phyloP scores from a whole-genome alignment of 2,329 filamentous ascomycete species.

The Sphaerulina populicola region DNA sequence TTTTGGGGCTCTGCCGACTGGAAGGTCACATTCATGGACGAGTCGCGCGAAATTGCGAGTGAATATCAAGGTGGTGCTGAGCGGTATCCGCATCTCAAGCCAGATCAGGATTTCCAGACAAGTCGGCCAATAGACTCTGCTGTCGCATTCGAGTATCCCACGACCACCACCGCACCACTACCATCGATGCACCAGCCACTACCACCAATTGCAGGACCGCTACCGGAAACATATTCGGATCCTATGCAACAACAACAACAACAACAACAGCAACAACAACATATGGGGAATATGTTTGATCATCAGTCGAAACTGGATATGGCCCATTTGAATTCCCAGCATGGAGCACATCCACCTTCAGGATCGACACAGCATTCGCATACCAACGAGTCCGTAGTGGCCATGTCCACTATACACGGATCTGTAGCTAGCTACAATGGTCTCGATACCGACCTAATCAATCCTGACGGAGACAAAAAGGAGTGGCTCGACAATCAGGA shows the following conservation, averaged over 20 bases:
- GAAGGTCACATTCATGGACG: conserved; percentile 72
- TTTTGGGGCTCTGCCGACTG: conserved; percentile 54
- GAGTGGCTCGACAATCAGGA: conserved; percentile 65
- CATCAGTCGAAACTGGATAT: conserved; percentile 28
- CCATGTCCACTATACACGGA: conserved; percentile 20
- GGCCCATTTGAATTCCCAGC: conserved; percentile 24
- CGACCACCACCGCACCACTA: conserved; percentile 5
- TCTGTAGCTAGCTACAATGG: conserved; percentile 33
- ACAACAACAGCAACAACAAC: conserved; percentile 20
- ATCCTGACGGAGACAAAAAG: conserved; percentile 41
- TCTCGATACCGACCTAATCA: conserved; percentile 30
- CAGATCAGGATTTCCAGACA: conserved; percentile 6
- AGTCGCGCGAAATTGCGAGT: conserved; percentile 80
- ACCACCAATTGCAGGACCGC: conserved; percentile 45
- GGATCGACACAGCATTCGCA: conserved; percentile 22
- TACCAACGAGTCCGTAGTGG: conserved; percentile 19
- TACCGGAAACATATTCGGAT: conserved; percentile 41
- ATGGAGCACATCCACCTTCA: conserved; percentile 16
- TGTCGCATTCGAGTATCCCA: conserved; percentile 21
- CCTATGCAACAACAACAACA: conserved; percentile 24
- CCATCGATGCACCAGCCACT: conserved; percentile 40
- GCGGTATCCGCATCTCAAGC: conserved; percentile 52
- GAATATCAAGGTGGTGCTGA: conserved; percentile 75
- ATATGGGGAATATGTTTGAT: conserved; percentile 36
- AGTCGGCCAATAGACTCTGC: conserved; percentile 26